Evolutionary conservation across 2,329 filamentous ascomycete genomes (phyloP).

Genomic region (Arthrobotrys iridis): DNA sequence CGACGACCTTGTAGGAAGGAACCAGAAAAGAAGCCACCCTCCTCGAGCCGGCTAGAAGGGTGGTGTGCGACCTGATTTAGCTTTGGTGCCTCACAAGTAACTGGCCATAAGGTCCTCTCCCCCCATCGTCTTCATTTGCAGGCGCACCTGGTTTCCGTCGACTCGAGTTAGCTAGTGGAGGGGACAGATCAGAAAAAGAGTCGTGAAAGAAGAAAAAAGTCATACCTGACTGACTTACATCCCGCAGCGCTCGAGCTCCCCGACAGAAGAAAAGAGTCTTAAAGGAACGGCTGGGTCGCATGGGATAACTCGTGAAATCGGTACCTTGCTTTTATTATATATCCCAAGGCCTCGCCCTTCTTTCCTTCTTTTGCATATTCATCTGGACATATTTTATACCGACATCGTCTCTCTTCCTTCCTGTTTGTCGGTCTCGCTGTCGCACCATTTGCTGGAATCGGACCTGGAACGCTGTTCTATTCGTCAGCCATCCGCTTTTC

Average conservation of each 20-base stretch:
- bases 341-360: constrained; percentile 51
- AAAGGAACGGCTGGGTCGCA: constrained; percentile 45
- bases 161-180: constrained; percentile 21
- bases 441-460: constrained; percentile 53
- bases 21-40: constrained; percentile 50
- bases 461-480: constrained; percentile 43
- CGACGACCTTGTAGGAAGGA: constrained; percentile 45
- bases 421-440: constrained; percentile 33
- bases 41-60: constrained; percentile 31
- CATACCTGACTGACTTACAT: constrained; percentile 11
- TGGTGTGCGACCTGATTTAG: constrained; percentile 54
- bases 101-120: constrained; percentile 46
- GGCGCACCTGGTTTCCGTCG: constrained; percentile 53
- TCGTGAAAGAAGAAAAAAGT: constrained; percentile 29
- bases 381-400: constrained; percentile 44
- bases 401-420: constrained; percentile 2
- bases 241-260: constrained; percentile 24
- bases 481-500: constrained; percentile 54
- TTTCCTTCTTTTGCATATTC: constrained; percentile 41
- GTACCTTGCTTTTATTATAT: constrained; percentile 55
- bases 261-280: constrained; percentile 35
- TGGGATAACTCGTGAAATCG: constrained; percentile 48
- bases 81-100: constrained; percentile 51
- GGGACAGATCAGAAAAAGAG: constrained; percentile 7
- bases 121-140: constrained; percentile 11